These are phyloP conservation scores for Suillus subaureus DNA, from an alignment of 768 basidiomycete species.

Conservation along the genomic window DNA sequence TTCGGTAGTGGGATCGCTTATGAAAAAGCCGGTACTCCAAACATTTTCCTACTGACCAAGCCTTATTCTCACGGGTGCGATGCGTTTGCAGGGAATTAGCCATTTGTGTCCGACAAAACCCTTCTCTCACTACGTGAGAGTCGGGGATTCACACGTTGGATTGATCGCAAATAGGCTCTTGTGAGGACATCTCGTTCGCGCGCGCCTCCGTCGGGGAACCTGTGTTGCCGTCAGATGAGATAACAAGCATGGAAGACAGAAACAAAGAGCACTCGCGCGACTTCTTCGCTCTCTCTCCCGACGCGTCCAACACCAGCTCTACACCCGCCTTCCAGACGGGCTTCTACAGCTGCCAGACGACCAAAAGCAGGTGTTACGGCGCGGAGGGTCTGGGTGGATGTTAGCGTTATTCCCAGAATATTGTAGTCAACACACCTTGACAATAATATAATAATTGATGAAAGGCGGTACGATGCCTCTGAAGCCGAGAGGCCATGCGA, in stretches of 20 bases:
- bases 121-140: too few relatives aligned
- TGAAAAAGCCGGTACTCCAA: too few relatives aligned
- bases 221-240: constrained; percentile 27
- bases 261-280: constrained; percentile 62
- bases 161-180: constrained; percentile 74
- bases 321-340: constrained; percentile 89
- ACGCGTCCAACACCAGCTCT: constrained; percentile 83
- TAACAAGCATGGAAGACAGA: background rate
- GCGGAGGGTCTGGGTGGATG: constrained; percentile 54
- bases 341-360: constrained; percentile 83
- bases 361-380: constrained; percentile 94
- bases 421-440: constrained; percentile 34
- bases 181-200: constrained; percentile 83
- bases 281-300: constrained; percentile 88
- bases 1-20: too few relatives aligned
- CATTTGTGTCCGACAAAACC: too few relatives aligned
- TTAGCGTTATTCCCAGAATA: background rate
- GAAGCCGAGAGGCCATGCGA: constrained; percentile 84
- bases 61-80: too few relatives aligned
- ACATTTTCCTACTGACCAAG: too few relatives aligned
- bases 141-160: constrained; percentile 68
- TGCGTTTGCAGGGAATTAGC: too few relatives aligned
- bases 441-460: constrained; percentile 85
- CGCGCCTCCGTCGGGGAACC: constrained; percentile 89
- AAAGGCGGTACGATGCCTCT: constrained; percentile 83